Conservation (phyloP, 495 filamentous ascomycete genomes). For the Penicillium taxi region DNA sequence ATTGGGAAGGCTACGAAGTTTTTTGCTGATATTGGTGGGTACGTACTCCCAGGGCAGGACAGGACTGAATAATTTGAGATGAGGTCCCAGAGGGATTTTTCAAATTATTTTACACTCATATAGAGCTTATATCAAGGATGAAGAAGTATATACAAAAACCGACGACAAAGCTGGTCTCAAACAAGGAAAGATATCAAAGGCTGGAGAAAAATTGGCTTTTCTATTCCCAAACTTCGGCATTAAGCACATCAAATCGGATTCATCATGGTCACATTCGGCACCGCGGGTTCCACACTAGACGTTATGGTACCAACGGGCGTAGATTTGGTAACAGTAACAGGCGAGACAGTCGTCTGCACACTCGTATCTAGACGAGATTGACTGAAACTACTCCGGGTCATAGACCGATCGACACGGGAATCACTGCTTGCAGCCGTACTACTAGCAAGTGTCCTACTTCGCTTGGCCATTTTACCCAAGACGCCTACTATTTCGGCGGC, state of each 20-base stretch:
- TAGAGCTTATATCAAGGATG: no score
- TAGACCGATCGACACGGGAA: constrained; percentile 23
- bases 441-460: constrained; percentile 40
- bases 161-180: no score
- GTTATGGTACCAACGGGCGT: constrained; percentile 7
- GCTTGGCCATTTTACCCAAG: constrained; percentile 69
- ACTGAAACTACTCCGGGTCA: constrained; percentile 28
- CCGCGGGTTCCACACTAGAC: constrained; percentile 18
- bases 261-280: constrained; percentile 33
- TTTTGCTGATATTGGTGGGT: constrained; percentile 25
- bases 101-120: no score
- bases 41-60: constrained; percentile 21
- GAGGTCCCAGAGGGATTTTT: no score
- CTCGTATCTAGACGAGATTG: constrained; percentile 20
- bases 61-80: no score
- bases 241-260: constrained; percentile 32
- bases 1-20: constrained; percentile 19
- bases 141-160: no score
- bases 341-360: constrained; percentile 19
- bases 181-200: background rate
- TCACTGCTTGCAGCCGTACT: constrained; percentile 23
- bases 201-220: constrained; percentile 9
- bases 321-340: constrained; percentile 17
- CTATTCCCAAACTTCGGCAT: constrained; percentile 6
- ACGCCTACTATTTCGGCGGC: constrained; percentile 67